Percentiles rank a stretch among this genome's conserved stretches.
Conservation (phyloP, 106 monocot genomes). For the Dendrobium catenatum region DNA sequence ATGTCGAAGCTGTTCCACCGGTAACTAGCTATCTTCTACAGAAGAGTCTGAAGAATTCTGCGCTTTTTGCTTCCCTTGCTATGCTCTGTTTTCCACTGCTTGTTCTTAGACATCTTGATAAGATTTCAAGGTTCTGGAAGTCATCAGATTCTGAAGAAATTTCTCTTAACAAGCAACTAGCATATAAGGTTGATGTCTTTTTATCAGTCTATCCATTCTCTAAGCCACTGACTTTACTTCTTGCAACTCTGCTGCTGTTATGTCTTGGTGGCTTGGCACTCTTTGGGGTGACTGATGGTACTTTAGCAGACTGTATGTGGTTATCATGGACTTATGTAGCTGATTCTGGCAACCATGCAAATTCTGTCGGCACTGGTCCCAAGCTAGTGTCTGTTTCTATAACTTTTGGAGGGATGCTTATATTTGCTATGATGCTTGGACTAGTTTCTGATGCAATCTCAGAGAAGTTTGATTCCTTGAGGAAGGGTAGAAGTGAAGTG, state of each 20-base stretch:
- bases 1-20: not conserved
- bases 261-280: slow-evolving; percentile 66
- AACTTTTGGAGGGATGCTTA: slow-evolving; percentile 72
- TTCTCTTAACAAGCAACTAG: slow-evolving; percentile 58
- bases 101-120: slow-evolving; percentile 49
- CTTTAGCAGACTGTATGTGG: slow-evolving; percentile 54
- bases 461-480: slow-evolving; percentile 73
- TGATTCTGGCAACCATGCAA: slow-evolving; percentile 72
- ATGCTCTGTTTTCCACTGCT: slow-evolving; percentile 37
- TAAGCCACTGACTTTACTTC: slow-evolving; percentile 50
- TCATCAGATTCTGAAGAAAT: slow-evolving; percentile 51
- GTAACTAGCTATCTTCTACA: slow-evolving; percentile 12
- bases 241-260: slow-evolving; percentile 63
- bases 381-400: slow-evolving; percentile 62
- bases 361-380: slow-evolving; percentile 49
- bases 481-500: slow-evolving; percentile 75
- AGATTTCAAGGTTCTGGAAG: slow-evolving; percentile 35
- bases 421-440: slow-evolving; percentile 87
- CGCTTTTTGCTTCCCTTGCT: slow-evolving; percentile 42
- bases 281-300: slow-evolving; percentile 65
- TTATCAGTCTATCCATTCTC: slow-evolving; percentile 58
- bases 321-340: slow-evolving; percentile 70
- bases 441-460: slow-evolving; percentile 72
- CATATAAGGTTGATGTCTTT: slow-evolving; percentile 57
- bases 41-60: slow-evolving; percentile 34